Percentiles rank a stretch among this genome's conserved stretches.
These are phyloP conservation scores for Penicillium sp. DNA, from an alignment of 2,329 filamentous ascomycete genomes.

Conservation along the genomic window DNA sequence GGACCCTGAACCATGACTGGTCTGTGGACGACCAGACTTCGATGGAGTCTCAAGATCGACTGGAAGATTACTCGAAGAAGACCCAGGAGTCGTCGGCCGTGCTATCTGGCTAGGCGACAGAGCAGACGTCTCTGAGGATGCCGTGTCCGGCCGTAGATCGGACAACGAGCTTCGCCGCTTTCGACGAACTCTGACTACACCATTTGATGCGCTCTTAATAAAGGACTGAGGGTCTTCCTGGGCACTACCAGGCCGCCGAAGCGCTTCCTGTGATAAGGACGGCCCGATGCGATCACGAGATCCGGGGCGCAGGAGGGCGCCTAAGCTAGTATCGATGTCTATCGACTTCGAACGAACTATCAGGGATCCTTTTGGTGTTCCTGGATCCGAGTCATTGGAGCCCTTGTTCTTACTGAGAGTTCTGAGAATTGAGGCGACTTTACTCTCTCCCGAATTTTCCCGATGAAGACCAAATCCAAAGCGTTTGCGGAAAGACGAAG, in stretches of 20 bases:
- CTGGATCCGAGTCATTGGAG: slow-evolving; percentile 67
- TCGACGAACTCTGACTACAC: slow-evolving; percentile 58
- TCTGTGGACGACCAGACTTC: slow-evolving; percentile 35
- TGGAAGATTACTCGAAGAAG: slow-evolving; percentile 31
- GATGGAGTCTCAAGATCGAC: slow-evolving; percentile 36
- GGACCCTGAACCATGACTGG: slow-evolving; percentile 34
- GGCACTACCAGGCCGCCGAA: slow-evolving; percentile 49
- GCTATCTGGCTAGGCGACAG: slow-evolving; percentile 40
- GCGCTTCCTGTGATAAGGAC: slow-evolving; percentile 54
- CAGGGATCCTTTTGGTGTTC: slow-evolving; percentile 69
- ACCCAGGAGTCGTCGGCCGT: slow-evolving; percentile 43
- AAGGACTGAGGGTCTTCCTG: slow-evolving; percentile 55
- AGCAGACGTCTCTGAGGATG: slow-evolving; percentile 56
- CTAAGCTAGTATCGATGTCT: slow-evolving; percentile 63
- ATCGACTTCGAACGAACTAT: slow-evolving; percentile 75
- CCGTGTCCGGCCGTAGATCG: slow-evolving; percentile 75
- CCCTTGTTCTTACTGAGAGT: slow-evolving; percentile 82
- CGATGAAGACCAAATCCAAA: slow-evolving; percentile 81
- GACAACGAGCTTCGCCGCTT: slow-evolving; percentile 92
- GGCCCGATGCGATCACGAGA: slow-evolving; percentile 61
- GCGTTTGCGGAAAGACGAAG: slow-evolving; percentile 81
- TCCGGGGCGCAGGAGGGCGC: slow-evolving; percentile 56
- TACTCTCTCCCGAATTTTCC: slow-evolving; percentile 75
- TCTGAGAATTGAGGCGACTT: slow-evolving; percentile 78
- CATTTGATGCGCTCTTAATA: slow-evolving; percentile 57